These are phyloP conservation scores for Histomonas meleagridis DNA, from an alignment of 208 protist species.

Conservation along the genomic window DNA sequence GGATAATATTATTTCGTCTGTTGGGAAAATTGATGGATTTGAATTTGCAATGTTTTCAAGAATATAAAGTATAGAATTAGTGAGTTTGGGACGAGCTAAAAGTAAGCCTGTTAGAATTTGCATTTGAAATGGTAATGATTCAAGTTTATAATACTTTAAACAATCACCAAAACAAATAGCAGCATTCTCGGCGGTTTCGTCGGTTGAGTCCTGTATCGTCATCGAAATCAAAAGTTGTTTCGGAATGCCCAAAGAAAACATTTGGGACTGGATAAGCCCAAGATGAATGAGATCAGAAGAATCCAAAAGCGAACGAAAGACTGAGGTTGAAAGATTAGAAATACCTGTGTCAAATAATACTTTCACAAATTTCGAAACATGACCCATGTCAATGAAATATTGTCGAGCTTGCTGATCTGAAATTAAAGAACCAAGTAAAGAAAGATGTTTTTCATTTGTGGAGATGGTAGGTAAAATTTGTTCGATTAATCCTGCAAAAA, in stretches of 20 bases:
- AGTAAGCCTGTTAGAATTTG: background rate
- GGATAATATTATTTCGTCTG: background rate
- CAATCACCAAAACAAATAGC: background rate
- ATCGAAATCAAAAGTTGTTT: background rate
- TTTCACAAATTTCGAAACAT: background rate
- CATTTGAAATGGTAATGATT: background rate
- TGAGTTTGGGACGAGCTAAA: background rate
- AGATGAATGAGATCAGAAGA: background rate
- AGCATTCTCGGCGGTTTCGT: background rate
- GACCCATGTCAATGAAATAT: constrained; percentile 25
- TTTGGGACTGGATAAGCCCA: background rate
- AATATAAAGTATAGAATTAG: background rate
- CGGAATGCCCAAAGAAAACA: background rate
- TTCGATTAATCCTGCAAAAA: constrained; percentile 25
- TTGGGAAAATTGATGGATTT: background rate
- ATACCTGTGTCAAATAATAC: background rate
- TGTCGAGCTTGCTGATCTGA: background rate
- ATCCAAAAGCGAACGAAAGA: background rate
- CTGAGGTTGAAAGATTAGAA: background rate
- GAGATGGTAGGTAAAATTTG: constrained; percentile 20
- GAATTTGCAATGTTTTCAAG: background rate
- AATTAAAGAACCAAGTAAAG: background rate
- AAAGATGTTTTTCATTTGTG: background rate
- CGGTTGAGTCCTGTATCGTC: background rate
- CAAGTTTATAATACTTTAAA: background rate